Evolutionary conservation across 1,284 basidiomycete genomes (phyloP).

Genomic region (Rhizoctonia solani): DNA sequence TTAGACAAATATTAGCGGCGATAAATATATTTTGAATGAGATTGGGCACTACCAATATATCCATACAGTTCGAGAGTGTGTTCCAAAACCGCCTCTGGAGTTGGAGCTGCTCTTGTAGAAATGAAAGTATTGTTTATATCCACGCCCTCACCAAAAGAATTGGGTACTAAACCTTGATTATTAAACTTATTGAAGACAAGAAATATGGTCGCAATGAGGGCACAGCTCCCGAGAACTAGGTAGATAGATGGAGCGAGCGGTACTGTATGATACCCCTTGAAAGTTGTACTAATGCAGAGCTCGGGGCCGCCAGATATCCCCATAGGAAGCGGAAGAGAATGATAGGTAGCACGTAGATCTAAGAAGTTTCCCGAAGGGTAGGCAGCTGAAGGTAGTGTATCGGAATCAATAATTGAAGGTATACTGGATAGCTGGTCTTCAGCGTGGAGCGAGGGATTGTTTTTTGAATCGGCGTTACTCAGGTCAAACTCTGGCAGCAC

Average conservation of each 20-base stretch:
- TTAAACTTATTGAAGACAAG: neutral
- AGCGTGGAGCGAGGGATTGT: too few species aligned
- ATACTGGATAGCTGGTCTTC: too few species aligned
- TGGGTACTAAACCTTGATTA: neutral
- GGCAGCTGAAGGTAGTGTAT: neutral
- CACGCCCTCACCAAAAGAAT: neutral
- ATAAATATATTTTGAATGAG: neutral
- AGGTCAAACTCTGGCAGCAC: too few species aligned
- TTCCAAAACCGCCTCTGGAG: neutral
- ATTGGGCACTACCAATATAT: neutral
- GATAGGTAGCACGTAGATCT: neutral
- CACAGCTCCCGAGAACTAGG: conserved; percentile 13
- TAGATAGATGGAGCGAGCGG: neutral
- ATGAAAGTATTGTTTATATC: too few species aligned
- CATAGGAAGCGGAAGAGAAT: neutral
- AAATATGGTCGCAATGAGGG: neutral
- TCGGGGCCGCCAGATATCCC: too few species aligned
- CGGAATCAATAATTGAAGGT: too few species aligned
- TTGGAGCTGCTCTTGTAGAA: too few species aligned
- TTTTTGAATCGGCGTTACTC: too few species aligned
- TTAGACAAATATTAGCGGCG: neutral
- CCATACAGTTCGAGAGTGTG: neutral
- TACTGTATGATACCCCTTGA: neutral
- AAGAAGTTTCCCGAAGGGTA: neutral
- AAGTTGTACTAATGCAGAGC: too few species aligned